These are phyloP conservation scores for Globisporangium cederbergense DNA, from an alignment of 352 stramenopile species.

Conservation along the genomic window DNA sequence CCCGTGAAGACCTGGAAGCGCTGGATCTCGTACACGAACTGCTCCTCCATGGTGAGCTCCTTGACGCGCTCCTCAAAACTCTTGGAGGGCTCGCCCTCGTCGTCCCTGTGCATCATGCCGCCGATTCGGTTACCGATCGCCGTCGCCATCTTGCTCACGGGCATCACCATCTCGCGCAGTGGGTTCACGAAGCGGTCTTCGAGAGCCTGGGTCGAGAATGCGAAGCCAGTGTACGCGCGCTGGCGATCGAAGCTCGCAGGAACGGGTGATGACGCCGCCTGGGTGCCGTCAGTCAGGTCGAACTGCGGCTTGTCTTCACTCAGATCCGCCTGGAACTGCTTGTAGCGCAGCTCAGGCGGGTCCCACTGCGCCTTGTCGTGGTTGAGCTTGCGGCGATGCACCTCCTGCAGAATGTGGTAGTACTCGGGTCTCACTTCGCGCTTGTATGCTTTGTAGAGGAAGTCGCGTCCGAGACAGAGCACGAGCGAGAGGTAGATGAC, in stretches of 20 bases:
- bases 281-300: slow-evolving; percentile 35
- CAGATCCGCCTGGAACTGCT: slow-evolving; percentile 71
- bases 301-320: slow-evolving; percentile 54
- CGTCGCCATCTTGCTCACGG: slow-evolving; percentile 48
- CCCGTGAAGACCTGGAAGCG: slow-evolving; percentile 82
- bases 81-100: slow-evolving; percentile 29
- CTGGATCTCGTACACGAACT: slow-evolving; percentile 79
- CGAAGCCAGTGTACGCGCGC: slow-evolving; percentile 76
- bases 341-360: slow-evolving; percentile 59
- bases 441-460: slow-evolving; percentile 85
- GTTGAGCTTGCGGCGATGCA: slow-evolving; percentile 44
- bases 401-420: slow-evolving; percentile 85
- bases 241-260: slow-evolving; percentile 28
- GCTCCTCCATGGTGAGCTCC: slow-evolving; percentile 51
- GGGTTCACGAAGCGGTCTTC: slow-evolving; percentile 83
- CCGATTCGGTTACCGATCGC: slow-evolving; percentile 29
- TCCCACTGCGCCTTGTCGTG: slow-evolving; percentile 53
- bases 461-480: slow-evolving; percentile 72
- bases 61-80: slow-evolving; percentile 68
- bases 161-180: slow-evolving; percentile 68
- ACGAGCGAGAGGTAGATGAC: slow-evolving; percentile 68
- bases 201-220: slow-evolving; percentile 74
- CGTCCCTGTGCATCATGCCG: slow-evolving; percentile 31
- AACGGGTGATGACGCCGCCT: slow-evolving; percentile 23
- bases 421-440: slow-evolving; percentile 81